Conservation (phyloP, 352 stramenopile species). For the Globisporangium recalcitrans region DNA sequence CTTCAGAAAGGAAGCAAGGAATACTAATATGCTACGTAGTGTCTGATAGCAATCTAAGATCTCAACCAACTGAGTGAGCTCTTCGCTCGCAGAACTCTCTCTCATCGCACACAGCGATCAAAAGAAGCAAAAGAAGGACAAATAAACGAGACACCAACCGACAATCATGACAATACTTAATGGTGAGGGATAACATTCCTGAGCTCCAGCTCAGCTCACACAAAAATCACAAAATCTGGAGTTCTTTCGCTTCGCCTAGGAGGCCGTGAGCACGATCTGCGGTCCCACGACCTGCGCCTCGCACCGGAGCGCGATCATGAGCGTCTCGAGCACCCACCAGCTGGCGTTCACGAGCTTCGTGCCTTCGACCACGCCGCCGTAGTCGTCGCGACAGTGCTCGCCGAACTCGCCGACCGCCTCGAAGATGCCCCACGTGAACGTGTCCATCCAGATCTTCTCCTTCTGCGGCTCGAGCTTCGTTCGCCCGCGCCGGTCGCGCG, state of each 20-base stretch:
- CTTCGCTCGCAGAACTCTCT: not conserved
- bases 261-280: constrained; percentile 15
- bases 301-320: constrained; percentile 58
- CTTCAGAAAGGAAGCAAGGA: too few relatives aligned
- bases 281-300: constrained; percentile 47
- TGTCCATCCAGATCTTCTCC: constrained; percentile 62
- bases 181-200: not conserved
- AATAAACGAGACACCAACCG: not conserved
- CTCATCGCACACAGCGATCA: not conserved
- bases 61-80: not conserved
- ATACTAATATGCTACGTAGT: too few relatives aligned
- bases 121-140: not conserved
- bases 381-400: constrained; percentile 47
- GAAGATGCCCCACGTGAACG: constrained; percentile 69
- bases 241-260: not conserved
- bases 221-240: not conserved
- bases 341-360: constrained; percentile 46
- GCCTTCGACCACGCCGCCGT: constrained; percentile 55
- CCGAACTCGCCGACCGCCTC: constrained; percentile 30
- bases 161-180: not conserved
- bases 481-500: constrained; percentile 52
- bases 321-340: constrained; percentile 72
- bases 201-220: not conserved
- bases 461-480: constrained; percentile 41
- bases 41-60: too few relatives aligned